phyloP scores from a whole-genome alignment of 108 stramenopile species.

The Cyclotella baltica region DNA sequence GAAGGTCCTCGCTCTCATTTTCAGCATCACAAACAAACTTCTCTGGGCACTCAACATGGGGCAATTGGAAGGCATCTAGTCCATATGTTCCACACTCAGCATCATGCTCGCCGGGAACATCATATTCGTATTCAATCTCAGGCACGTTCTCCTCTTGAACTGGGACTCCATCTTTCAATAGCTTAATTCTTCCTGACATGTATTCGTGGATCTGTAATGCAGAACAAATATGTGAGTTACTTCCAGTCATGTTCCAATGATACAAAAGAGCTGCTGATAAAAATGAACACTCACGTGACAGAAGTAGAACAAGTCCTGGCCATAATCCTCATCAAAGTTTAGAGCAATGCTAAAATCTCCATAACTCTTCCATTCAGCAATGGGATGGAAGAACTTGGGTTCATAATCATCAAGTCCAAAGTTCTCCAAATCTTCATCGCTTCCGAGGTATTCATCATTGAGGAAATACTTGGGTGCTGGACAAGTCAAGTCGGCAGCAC shows the following conservation, averaged over 20 bases:
- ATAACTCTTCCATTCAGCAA: conserved; percentile 67
- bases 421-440: neutral
- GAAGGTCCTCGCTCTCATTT: conserved; percentile 2
- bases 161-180: conserved; percentile 61
- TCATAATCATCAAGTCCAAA: conserved; percentile 88
- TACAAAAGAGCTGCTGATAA: neutral
- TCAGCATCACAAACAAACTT: conserved; percentile 62
- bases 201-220: conserved; percentile 55
- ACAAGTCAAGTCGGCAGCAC: conserved; percentile 52
- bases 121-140: conserved; percentile 70
- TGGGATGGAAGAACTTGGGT: conserved; percentile 80
- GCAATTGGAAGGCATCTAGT: conserved; percentile 58
- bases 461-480: conserved; percentile 84
- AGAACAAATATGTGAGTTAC: neutral
- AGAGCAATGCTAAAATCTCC: conserved; percentile 62
- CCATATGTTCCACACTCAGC: conserved; percentile 79
- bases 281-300: conserved; percentile 63
- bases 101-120: conserved; percentile 59
- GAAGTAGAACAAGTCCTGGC: conserved; percentile 91
- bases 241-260: neutral
- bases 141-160: conserved; percentile 46
- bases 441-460: conserved; percentile 58
- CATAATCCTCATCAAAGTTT: conserved; percentile 53
- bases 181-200: conserved; percentile 81
- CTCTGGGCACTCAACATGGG: conserved; percentile 61